Conservation (phyloP, 2,329 filamentous ascomycete species). For the Thelonectria discophora region DNA sequence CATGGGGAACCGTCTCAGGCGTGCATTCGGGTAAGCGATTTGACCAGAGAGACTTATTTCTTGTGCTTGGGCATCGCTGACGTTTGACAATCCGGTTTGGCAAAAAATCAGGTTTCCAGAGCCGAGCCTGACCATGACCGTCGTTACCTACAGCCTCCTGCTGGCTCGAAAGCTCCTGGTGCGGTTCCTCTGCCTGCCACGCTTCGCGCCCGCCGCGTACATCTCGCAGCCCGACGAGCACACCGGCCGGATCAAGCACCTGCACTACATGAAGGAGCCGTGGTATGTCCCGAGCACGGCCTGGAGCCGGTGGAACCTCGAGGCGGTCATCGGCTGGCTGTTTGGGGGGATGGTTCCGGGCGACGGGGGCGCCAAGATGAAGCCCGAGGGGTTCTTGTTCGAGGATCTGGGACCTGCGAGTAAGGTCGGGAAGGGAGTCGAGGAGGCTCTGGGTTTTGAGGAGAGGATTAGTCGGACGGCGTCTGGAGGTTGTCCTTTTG, state of each 20-base stretch:
- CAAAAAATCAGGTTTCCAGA: constrained; percentile 52
- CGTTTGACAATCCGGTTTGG: background rate
- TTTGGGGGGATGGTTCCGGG: constrained; percentile 58
- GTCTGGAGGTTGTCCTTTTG: constrained; percentile 57
- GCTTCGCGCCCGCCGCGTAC: constrained; percentile 52
- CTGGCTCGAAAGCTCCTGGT: constrained; percentile 62
- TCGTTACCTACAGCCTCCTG: constrained; percentile 58
- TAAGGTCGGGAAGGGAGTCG: constrained; percentile 61
- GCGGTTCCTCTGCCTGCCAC: constrained; percentile 68
- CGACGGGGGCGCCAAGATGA: constrained; percentile 48
- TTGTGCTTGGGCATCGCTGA: background rate
- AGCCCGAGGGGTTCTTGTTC: constrained; percentile 62
- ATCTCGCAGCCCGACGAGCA: constrained; percentile 60
- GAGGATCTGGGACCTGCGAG: constrained; percentile 69
- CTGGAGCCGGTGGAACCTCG: constrained; percentile 70
- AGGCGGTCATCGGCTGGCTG: constrained; percentile 57
- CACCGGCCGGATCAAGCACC: constrained; percentile 60
- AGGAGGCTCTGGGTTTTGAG: constrained; percentile 48
- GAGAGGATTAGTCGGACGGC: constrained; percentile 44
- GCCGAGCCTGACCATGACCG: constrained; percentile 49
- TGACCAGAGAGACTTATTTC: background rate
- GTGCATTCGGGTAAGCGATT: constrained; percentile 67
- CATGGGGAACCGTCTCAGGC: constrained; percentile 70
- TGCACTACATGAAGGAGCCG: constrained; percentile 67
- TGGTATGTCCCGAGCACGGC: constrained; percentile 70